Conservation (phyloP, 805 yeast genomes). For the Wickerhamomyces bisporus region DNA sequence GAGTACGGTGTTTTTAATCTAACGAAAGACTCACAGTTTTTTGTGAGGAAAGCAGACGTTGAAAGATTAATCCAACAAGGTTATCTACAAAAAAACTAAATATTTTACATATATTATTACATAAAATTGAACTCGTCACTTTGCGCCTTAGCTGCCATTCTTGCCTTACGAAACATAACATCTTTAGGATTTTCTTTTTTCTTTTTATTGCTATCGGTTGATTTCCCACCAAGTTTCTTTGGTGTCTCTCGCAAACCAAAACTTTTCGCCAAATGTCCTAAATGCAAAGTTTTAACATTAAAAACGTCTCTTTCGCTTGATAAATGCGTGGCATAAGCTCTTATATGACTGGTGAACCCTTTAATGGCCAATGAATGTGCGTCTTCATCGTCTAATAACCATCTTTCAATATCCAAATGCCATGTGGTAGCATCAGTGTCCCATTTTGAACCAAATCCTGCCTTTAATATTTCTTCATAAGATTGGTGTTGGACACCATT, state of each 20-base stretch:
- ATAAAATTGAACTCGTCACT: constrained; percentile 68
- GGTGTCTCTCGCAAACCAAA: constrained; percentile 96
- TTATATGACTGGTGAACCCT: constrained; percentile 82
- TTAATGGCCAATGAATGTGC: constrained; percentile 65
- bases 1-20: constrained; percentile 94
- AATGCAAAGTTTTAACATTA: constrained; percentile 76
- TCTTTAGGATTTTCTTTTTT: constrained; percentile 64
- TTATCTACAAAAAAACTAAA: constrained; percentile 68
- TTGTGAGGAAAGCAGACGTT: constrained; percentile 90
- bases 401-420: constrained; percentile 87
- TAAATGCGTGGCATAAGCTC: constrained; percentile 96
- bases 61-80: constrained; percentile 94
- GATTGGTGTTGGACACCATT: constrained; percentile 44
- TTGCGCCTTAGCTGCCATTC: constrained; percentile 55
- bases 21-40: constrained; percentile 90
- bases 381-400: constrained; percentile 64
- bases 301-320: constrained; percentile 73
- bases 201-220: constrained; percentile 31
- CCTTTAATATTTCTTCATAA: constrained; percentile 41
- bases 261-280: constrained; percentile 94
- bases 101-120: no score
- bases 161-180: constrained; percentile 73
- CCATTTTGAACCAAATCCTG: constrained; percentile 56
- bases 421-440: constrained; percentile 94
- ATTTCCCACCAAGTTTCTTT: constrained; percentile 56